phyloP scores from a whole-genome alignment of 805 yeast genomes.

The Candida gorgasii region DNA sequence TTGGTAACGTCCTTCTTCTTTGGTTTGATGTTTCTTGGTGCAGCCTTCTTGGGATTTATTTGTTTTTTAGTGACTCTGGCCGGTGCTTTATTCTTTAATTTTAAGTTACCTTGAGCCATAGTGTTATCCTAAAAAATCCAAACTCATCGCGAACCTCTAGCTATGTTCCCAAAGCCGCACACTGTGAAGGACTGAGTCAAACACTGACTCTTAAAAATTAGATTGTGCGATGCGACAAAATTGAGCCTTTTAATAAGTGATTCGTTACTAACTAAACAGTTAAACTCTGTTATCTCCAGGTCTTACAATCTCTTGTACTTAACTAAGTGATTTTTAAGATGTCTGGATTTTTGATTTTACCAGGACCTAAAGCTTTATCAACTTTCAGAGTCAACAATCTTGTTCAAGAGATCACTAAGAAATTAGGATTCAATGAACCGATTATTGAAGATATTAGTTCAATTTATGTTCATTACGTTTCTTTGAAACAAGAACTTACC shows the following conservation, averaged over 20 bases:
- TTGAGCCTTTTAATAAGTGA: not conserved
- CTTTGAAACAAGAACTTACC: conserved; percentile 46
- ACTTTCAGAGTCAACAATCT: conserved; percentile 78
- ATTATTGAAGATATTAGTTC: conserved; percentile 72
- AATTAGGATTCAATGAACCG: conserved; percentile 54
- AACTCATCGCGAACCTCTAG: conserved; percentile 5
- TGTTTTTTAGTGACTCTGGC: conserved; percentile 67
- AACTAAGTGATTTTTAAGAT: not conserved
- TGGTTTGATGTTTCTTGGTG: conserved; percentile 68
- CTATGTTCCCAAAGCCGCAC: conserved; percentile 59
- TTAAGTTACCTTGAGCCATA: conserved; percentile 78
- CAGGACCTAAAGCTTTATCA: conserved; percentile 92
- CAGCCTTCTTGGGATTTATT: conserved; percentile 65
- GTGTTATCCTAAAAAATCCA: not conserved
- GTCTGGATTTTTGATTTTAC: conserved; percentile 44
- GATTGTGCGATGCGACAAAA: conserved; percentile 4
- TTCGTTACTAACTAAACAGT: not conserved
- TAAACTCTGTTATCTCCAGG: not conserved
- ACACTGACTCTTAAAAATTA: conserved; percentile 72
- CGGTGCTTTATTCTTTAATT: conserved; percentile 50
- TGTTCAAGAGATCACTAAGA: conserved; percentile 68
- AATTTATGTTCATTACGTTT: conserved; percentile 78
- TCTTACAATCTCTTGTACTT: not conserved
- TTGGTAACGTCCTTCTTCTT: conserved; percentile 57
- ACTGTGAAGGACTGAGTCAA: conserved; percentile 91